phyloP scores from a whole-genome alignment of 768 basidiomycete species.

The Steccherinum ochraceum region DNA sequence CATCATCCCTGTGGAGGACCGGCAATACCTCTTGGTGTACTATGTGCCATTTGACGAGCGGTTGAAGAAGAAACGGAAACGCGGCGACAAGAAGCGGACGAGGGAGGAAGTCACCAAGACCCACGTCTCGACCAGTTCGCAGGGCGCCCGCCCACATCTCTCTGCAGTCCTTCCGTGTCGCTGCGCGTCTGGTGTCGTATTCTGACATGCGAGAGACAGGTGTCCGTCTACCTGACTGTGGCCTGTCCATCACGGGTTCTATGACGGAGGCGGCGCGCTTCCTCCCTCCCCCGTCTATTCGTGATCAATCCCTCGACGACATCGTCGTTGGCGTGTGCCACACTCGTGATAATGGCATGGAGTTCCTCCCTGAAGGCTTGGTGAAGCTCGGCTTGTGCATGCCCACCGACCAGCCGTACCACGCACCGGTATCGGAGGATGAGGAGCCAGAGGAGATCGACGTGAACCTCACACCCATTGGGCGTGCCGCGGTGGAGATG shows the following conservation, averaged over 20 bases:
- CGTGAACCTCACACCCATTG: constrained; percentile 38
- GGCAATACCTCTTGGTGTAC: constrained; percentile 74
- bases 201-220: constrained; percentile 68
- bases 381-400: constrained; percentile 65
- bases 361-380: constrained; percentile 77
- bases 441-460: constrained; percentile 37
- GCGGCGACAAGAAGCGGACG: constrained; percentile 41
- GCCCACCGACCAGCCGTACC: constrained; percentile 9
- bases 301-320: constrained; percentile 30
- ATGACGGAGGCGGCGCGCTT: constrained; percentile 34
- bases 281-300: constrained; percentile 28
- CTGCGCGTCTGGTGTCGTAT: constrained; percentile 67
- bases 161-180: constrained; percentile 63
- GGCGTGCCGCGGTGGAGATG: constrained; percentile 46
- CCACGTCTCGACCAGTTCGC: too few species aligned
- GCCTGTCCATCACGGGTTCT: constrained; percentile 59
- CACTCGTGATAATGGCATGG: constrained; percentile 60
- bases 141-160: constrained; percentile 37
- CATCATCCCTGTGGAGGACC: constrained; percentile 40
- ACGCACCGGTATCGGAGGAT: constrained; percentile 17
- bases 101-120: constrained; percentile 13
- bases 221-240: constrained; percentile 66
- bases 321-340: constrained; percentile 56
- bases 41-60: constrained; percentile 54
- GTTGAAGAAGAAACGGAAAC: constrained; percentile 22